Percentiles rank a stretch among this genome's conserved stretches.
Conservation (phyloP, 441 rosid species). For the Gossypium gossypioides region DNA sequence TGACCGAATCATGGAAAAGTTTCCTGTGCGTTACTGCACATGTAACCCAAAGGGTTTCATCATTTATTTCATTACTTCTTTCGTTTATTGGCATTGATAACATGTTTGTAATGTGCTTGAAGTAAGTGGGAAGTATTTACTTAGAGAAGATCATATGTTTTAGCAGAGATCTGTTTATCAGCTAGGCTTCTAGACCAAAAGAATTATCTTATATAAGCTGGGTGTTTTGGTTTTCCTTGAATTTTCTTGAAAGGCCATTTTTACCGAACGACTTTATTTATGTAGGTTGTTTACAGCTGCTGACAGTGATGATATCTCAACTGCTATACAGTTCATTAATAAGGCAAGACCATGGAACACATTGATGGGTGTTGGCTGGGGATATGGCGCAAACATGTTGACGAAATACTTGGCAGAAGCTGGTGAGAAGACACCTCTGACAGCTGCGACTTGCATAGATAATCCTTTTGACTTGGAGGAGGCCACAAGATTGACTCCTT, state of each 20-base stretch:
- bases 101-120: background rate
- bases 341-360: slow-evolving; percentile 92
- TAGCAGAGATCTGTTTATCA: background rate
- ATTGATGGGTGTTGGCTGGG: slow-evolving; percentile 77
- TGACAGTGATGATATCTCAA: slow-evolving; percentile 88
- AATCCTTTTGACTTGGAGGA: slow-evolving; percentile 93
- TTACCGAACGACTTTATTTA: slow-evolving; percentile 27
- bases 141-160: background rate
- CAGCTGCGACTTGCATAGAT: slow-evolving; percentile 84
- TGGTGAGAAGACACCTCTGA: slow-evolving; percentile 76
- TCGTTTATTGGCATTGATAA: background rate
- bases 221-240: background rate
- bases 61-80: background rate
- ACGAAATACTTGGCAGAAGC: slow-evolving; percentile 86
- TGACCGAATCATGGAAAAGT: too few species aligned
- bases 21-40: too few species aligned
- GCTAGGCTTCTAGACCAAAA: slow-evolving; percentile 5
- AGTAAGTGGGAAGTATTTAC: background rate
- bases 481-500: slow-evolving; percentile 60
- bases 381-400: slow-evolving; percentile 88
- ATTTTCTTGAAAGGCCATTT: slow-evolving; percentile 12
- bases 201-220: background rate
- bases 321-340: slow-evolving; percentile 60
- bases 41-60: background rate
- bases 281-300: slow-evolving; percentile 98